Base-by-base conservation (phyloP, 1,139 yeast genomes). In the Saccharomyces hybrid region DNA sequence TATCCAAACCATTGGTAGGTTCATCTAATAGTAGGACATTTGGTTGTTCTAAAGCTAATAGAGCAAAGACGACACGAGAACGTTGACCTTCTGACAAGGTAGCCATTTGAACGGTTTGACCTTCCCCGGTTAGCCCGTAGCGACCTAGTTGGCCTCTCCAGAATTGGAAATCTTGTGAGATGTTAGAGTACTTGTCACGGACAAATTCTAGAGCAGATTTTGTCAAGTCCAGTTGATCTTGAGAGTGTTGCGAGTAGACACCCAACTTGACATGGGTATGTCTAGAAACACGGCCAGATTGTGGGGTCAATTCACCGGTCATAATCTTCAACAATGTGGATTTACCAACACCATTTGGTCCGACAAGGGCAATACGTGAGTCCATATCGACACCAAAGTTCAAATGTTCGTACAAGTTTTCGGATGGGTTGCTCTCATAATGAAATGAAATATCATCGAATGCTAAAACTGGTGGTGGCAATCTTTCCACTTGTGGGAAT, bases 321-420 rank as follows among this genome's bases (percentile, higher is more conserved):
- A 95, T 93, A 70, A 93, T 81, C 74, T 93, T 93, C 72, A 93
- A 83, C 71, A 93, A 78, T 26, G 99, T 93, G 53, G 98, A 91
- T 76, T 93, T 93, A 79, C 99, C 99, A 65, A 93, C 91, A 87
- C 99, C 99, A 75, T 93, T 93, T 71, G 99, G 98, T 48, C 99
- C 99, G 59, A 93, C 99, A 57, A 93, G 81, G 50, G 99, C 99
- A 68, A 91, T 85, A 78, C 99, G 86, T 47, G 98, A 90, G 75
- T 93, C 99, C 98, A 93, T 91, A 80, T 95, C 99, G 61, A 93
- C 93, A 86, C 99, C 99, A 67, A 93, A 93, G 71, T 90, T 95
- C 71, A 93, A 81, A 72, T 88, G 75, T 71, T 88, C 90, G 75
- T 93, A 93, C 68, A 93, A 80, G 75, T 91, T 87, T 73, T 93